phyloP scores from a whole-genome alignment of 2,329 filamentous ascomycete species.

The Ciborinia camelliae region DNA sequence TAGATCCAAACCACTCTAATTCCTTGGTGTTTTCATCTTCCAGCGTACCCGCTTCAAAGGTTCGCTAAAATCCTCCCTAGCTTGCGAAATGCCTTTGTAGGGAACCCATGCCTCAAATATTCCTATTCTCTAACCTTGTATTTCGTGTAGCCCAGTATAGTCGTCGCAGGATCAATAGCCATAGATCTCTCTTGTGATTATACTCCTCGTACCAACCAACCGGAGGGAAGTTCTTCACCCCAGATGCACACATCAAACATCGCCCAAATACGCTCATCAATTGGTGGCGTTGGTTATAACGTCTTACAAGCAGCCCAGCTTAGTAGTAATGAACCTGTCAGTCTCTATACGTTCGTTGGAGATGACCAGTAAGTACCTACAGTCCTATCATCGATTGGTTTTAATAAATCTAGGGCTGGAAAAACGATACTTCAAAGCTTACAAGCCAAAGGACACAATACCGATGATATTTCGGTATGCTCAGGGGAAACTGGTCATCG shows the following conservation, averaged over 20 bases:
- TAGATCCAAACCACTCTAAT: not conserved
- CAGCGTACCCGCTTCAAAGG: not conserved
- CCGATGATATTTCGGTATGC: conserved; percentile 50
- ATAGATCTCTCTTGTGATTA: conserved; percentile 86
- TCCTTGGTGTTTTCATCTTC: not conserved
- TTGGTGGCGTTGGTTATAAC: conserved; percentile 91
- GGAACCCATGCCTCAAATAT: not conserved
- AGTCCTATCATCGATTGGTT: not conserved
- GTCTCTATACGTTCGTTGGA: conserved; percentile 70
- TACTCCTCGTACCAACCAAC: conserved; percentile 26
- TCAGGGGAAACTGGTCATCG: conserved; percentile 39
- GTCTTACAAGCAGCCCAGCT: conserved; percentile 80
- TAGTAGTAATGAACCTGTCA: conserved; percentile 64
- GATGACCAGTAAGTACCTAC: conserved; percentile 61
- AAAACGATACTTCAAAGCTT: conserved; percentile 67
- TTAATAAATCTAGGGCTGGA: conserved; percentile 57
- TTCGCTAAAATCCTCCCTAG: conserved; percentile 1
- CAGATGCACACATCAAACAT: conserved; percentile 78
- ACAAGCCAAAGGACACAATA: conserved; percentile 60
- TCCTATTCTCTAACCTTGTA: not conserved
- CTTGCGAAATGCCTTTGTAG: not conserved
- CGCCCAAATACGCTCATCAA: conserved; percentile 71
- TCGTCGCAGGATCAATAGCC: conserved; percentile 88
- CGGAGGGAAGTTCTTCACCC: conserved; percentile 39
- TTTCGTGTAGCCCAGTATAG: conserved; percentile 48